Evolutionary conservation across 345 rosid species (phyloP).

Genomic region (Rubroshorea leprosula): DNA sequence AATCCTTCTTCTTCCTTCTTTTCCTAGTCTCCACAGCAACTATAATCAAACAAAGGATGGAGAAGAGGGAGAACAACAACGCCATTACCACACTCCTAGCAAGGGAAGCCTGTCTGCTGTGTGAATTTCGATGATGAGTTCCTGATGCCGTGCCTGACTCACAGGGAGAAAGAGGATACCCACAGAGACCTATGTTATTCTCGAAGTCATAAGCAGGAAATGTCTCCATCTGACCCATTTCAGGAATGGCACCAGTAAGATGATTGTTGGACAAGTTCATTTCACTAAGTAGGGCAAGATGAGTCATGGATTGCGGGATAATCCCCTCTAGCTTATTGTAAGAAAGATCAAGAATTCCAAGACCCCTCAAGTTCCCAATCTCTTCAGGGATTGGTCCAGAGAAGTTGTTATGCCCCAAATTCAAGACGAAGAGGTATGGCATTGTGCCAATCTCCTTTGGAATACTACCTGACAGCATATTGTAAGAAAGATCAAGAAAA

Average conservation of each 20-base stretch:
- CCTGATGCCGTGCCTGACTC: slow-evolving; percentile 15
- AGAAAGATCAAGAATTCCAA: slow-evolving; percentile 85
- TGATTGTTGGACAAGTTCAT: slow-evolving; percentile 67
- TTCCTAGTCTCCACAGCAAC: slow-evolving; percentile 60
- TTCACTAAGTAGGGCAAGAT: slow-evolving; percentile 52
- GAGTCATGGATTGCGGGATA: slow-evolving; percentile 64
- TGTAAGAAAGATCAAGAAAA: slow-evolving; percentile 84
- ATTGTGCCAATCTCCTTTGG: slow-evolving; percentile 82
- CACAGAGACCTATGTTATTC: slow-evolving; percentile 87
- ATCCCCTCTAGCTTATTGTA: slow-evolving; percentile 56
- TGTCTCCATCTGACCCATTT: slow-evolving; percentile 73
- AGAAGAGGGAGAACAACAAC: slow-evolving; percentile 65
- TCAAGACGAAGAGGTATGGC: slow-evolving; percentile 67
- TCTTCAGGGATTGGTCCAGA: slow-evolving; percentile 71
- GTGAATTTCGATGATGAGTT: slow-evolving; percentile 46
- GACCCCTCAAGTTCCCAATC: slow-evolving; percentile 56
- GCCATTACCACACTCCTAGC: slow-evolving; percentile 87
- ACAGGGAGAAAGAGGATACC: slow-evolving; percentile 68
- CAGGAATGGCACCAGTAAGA: slow-evolving; percentile 72
- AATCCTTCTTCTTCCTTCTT: slow-evolving; percentile 66
- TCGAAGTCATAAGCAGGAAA: slow-evolving; percentile 52
- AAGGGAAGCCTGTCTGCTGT: slow-evolving; percentile 43
- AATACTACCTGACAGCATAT: slow-evolving; percentile 59
- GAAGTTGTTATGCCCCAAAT: slow-evolving; percentile 68
- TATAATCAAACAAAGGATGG: slow-evolving; percentile 64